These are phyloP conservation scores for Phytophthora aleatoria DNA, from an alignment of 352 stramenopile species.

Conservation along the genomic window DNA sequence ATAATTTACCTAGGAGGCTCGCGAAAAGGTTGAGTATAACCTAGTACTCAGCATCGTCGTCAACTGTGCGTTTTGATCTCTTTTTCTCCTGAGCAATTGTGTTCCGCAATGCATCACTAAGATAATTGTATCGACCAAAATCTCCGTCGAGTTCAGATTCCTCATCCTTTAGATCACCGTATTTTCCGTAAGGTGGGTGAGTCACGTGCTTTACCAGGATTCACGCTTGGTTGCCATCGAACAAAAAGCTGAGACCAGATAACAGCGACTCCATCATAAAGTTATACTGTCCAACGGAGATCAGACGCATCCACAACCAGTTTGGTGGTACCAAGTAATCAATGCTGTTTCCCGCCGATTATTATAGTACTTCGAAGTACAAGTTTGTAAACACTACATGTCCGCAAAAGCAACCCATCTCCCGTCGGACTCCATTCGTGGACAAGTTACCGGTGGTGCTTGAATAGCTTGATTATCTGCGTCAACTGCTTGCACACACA, in stretches of 20 bases:
- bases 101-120: conserved; percentile 35
- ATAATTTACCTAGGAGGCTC: no score
- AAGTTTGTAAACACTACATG: no score
- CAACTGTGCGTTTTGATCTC: conserved; percentile 3
- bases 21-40: neutral
- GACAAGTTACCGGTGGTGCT: no score
- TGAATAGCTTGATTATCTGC: no score
- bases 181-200: conserved; percentile 17
- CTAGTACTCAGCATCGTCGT: conserved; percentile 27
- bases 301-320: neutral
- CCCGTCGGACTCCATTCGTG: no score
- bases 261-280: conserved; percentile 28
- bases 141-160: conserved; percentile 19
- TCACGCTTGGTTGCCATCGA: conserved; percentile 26
- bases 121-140: conserved; percentile 36
- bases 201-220: conserved; percentile 8
- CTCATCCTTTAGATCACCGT: conserved; percentile 5
- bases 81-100: conserved; percentile 27
- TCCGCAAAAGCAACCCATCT: no score
- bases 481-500: no score
- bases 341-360: no score
- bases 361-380: no score
- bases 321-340: no score
- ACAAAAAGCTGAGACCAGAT: conserved; percentile 40
- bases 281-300: conserved; percentile 30